Conservation (phyloP, 2,329 filamentous ascomycete genomes). For the Fusarium clavum region DNA sequence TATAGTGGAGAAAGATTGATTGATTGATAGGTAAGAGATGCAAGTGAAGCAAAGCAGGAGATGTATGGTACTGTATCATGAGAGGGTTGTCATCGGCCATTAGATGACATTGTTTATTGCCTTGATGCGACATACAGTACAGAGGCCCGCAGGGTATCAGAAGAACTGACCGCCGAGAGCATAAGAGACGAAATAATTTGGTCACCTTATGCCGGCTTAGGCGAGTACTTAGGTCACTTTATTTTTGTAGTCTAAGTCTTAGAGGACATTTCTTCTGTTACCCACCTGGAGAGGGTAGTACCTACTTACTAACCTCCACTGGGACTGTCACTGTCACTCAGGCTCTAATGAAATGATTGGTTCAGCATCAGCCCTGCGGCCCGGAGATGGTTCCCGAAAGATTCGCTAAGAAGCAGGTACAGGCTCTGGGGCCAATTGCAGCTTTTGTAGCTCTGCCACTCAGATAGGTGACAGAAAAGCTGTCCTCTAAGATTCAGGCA, state of each 20-base stretch:
- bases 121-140: background rate
- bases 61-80: background rate
- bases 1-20: background rate
- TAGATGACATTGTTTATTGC: constrained; percentile 10
- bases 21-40: background rate
- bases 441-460: constrained; percentile 2
- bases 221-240: too few species aligned
- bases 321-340: background rate
- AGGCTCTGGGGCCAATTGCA: background rate
- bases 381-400: constrained; percentile 24
- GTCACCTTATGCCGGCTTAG: too few species aligned
- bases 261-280: too few species aligned
- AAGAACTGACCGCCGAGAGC: too few species aligned
- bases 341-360: constrained; percentile 22
- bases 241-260: too few species aligned
- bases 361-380: constrained; percentile 15
- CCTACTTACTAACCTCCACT: background rate
- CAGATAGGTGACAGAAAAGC: too few species aligned
- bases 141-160: background rate
- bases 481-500: too few species aligned
- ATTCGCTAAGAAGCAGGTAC: constrained; percentile 35
- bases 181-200: too few species aligned
- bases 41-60: background rate
- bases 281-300: too few species aligned
- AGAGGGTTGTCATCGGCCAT: constrained; percentile 7